Evolutionary conservation across 257 asterid species (phyloP).

Genomic region (Plantago major): DNA sequence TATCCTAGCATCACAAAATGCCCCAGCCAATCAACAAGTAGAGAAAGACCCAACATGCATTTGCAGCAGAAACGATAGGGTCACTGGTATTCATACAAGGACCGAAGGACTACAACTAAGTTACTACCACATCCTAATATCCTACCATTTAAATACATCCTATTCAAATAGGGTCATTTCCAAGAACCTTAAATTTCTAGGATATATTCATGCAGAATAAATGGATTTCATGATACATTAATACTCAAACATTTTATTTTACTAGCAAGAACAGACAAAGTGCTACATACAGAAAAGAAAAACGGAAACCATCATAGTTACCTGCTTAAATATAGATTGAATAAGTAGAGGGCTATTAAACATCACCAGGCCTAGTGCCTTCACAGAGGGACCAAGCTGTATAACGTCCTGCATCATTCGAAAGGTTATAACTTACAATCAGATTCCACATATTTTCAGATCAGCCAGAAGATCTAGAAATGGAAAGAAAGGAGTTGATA

Average conservation of each 20-base stretch:
- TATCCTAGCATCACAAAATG: constrained; percentile 85
- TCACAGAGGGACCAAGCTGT: constrained; percentile 89
- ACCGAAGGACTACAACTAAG: no score
- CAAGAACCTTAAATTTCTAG: not conserved
- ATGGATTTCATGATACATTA: not conserved
- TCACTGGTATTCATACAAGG: constrained; percentile 1
- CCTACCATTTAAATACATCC: no score
- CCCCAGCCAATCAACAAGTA: constrained; percentile 76
- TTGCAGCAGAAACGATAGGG: constrained; percentile 10
- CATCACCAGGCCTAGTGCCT: constrained; percentile 83
- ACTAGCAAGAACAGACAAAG: not conserved
- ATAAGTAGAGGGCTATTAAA: constrained; percentile 59
- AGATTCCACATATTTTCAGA: constrained; percentile 3
- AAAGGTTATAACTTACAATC: not conserved
- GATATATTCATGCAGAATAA: not conserved
- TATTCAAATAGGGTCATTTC: no score
- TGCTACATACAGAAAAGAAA: not conserved
- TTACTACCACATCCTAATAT: no score
- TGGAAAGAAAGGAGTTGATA: not conserved
- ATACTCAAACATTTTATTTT: no score
- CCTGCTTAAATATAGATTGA: constrained; percentile 88
- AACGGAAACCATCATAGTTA: constrained; percentile 7
- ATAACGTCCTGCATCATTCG: constrained; percentile 66
- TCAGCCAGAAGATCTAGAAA: constrained; percentile 10
- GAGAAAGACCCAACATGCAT: constrained; percentile 77